These are phyloP conservation scores for Dichomitus squalens DNA, from an alignment of 1,284 basidiomycete genomes.

Conservation along the genomic window DNA sequence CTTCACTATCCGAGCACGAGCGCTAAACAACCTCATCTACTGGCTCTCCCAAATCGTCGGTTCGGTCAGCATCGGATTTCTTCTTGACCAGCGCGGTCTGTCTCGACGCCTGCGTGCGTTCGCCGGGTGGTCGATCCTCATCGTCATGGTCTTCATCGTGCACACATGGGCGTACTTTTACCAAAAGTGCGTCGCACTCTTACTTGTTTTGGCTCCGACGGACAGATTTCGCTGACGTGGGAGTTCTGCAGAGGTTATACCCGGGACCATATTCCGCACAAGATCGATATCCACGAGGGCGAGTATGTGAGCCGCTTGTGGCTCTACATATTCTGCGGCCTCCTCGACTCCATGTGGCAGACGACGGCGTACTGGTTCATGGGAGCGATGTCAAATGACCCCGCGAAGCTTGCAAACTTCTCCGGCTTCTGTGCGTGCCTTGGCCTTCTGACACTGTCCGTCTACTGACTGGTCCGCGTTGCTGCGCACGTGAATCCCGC, in stretches of 20 bases:
- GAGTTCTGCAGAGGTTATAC: conserved; percentile 53
- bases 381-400: conserved; percentile 51
- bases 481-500: conserved; percentile 6
- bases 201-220: conserved; percentile 1
- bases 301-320: conserved; percentile 54
- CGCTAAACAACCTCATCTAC: conserved; percentile 70
- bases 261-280: conserved; percentile 46
- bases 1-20: conserved; percentile 68
- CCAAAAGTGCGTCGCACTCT: conserved; percentile 50
- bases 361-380: conserved; percentile 61
- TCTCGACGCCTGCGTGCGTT: conserved; percentile 66
- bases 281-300: conserved; percentile 57
- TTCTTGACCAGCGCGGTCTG: conserved; percentile 60
- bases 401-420: conserved; percentile 48
- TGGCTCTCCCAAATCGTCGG: conserved; percentile 71
- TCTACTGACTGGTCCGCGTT: neutral
- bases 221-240: neutral
- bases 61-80: conserved; percentile 59
- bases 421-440: conserved; percentile 46
- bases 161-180: conserved; percentile 75
- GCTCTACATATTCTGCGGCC: conserved; percentile 59
- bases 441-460: neutral
- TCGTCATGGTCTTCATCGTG: conserved; percentile 62
- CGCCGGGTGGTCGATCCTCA: conserved; percentile 58
- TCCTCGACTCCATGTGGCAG: conserved; percentile 63